A percentile compares a stretch with the other conserved stretches of the same genome.
These are phyloP conservation scores for Verticillium nonalfalfae DNA, from an alignment of 2,329 filamentous ascomycete genomes.

Conservation along the genomic window DNA sequence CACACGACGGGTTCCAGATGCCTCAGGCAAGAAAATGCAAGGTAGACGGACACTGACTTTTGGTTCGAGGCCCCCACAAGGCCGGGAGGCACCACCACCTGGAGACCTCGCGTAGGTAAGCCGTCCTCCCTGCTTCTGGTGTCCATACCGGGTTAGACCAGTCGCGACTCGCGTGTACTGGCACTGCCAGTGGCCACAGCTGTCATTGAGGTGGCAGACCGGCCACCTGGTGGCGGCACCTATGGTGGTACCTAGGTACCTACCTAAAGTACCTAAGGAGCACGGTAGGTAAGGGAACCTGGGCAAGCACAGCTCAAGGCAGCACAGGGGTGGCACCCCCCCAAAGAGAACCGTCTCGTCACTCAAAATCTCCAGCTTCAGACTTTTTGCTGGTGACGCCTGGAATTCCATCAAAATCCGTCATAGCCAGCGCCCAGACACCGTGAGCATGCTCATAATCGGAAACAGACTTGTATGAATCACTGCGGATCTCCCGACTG, in stretches of 20 bases:
- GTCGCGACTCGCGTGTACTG: neutral
- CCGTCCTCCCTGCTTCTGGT: neutral
- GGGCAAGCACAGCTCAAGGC: neutral
- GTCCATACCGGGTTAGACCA: slow-evolving; percentile 7
- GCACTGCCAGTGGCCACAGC: neutral
- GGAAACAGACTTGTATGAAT: slow-evolving; percentile 36
- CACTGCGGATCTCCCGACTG: slow-evolving; percentile 45
- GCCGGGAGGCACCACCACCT: neutral
- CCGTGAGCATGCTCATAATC: slow-evolving; percentile 51
- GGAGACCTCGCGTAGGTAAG: too few species aligned
- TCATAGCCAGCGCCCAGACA: slow-evolving; percentile 37
- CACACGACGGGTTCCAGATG: slow-evolving; percentile 12
- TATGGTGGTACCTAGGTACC: neutral
- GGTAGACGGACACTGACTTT: neutral
- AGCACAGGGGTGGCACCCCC: slow-evolving; percentile 3
- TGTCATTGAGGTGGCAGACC: neutral
- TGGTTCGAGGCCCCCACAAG: neutral
- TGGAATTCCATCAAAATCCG: slow-evolving; percentile 35
- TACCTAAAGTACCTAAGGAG: too few species aligned
- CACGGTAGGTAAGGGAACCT: neutral
- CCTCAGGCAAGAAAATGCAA: slow-evolving; percentile 3
- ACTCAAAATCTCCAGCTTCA: slow-evolving; percentile 13
- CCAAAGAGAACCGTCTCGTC: slow-evolving; percentile 6
- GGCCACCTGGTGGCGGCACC: neutral
- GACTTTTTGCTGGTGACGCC: slow-evolving; percentile 46